phyloP scores from a whole-genome alignment of 2,329 filamentous ascomycete genomes.

The Epichloe gansuensis region DNA sequence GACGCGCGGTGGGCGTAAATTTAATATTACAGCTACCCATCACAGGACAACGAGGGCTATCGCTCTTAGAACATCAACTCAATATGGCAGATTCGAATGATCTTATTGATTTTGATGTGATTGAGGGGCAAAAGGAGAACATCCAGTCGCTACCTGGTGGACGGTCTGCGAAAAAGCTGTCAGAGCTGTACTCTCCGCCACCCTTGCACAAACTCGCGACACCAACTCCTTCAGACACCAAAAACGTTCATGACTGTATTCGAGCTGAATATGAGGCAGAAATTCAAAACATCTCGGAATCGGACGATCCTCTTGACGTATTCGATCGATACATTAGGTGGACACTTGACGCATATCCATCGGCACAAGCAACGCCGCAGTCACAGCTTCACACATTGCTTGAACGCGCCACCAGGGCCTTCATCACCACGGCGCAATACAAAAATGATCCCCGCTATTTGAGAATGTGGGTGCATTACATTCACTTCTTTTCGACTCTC shows the following conservation, averaged over 20 bases:
- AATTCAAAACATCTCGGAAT: constrained; percentile 64
- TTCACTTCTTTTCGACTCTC: constrained; percentile 83
- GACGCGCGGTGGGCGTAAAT: background rate
- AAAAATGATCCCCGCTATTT: constrained; percentile 92
- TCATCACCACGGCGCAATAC: constrained; percentile 76
- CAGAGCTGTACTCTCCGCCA: constrained; percentile 63
- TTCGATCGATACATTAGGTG: constrained; percentile 96
- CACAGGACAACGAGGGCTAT: background rate
- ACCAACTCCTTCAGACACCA: constrained; percentile 58
- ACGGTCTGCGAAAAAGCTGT: constrained; percentile 79
- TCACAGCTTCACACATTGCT: constrained; percentile 83
- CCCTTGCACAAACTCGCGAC: constrained; percentile 45
- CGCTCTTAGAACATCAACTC: constrained; percentile 13
- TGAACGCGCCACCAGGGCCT: constrained; percentile 84
- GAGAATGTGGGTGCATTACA: constrained; percentile 89
- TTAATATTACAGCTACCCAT: background rate
- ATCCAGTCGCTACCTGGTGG: constrained; percentile 85
- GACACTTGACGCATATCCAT: constrained; percentile 91
- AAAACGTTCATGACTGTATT: constrained; percentile 66
- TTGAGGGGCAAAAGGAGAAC: constrained; percentile 96
- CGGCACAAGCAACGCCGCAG: constrained; percentile 79
- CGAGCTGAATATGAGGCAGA: constrained; percentile 81
- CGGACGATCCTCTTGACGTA: constrained; percentile 88
- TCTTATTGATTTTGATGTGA: constrained; percentile 71
- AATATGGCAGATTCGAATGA: constrained; percentile 40